These are phyloP conservation scores for Conidiobolus incongruus DNA, from an alignment of 371 early-diverging fungal genomes.

Conservation along the genomic window DNA sequence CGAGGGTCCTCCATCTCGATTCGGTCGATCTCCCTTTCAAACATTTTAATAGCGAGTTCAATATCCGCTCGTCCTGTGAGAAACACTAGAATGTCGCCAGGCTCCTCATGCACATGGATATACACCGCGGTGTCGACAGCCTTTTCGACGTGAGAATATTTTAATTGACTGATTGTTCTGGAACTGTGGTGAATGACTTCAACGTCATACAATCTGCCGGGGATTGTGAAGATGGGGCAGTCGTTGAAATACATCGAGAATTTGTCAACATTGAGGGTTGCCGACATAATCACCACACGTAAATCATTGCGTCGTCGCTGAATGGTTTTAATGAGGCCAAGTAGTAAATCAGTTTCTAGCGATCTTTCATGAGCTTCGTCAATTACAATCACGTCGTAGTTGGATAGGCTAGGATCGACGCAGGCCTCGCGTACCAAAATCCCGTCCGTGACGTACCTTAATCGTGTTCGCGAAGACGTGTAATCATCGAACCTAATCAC, in stretches of 20 bases:
- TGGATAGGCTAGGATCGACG: slow-evolving; percentile 24
- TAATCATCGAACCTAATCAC: slow-evolving; percentile 63
- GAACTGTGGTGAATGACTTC: slow-evolving; percentile 27
- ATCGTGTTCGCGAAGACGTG: slow-evolving; percentile 27
- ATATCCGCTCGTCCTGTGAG: slow-evolving; percentile 85
- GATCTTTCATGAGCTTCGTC: slow-evolving; percentile 95
- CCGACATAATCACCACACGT: slow-evolving; percentile 8
- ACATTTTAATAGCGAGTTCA: slow-evolving; percentile 35
- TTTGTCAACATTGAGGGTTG: slow-evolving; percentile 18
- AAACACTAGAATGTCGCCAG: slow-evolving; percentile 70
- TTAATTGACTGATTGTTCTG: slow-evolving; percentile 21
- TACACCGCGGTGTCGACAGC: slow-evolving; percentile 55
- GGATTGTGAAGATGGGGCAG: slow-evolving; percentile 67
- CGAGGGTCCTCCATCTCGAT: slow-evolving; percentile 15
- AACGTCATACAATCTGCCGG: slow-evolving; percentile 61
- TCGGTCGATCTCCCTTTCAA: slow-evolving; percentile 16
- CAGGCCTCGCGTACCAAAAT: slow-evolving; percentile 59
- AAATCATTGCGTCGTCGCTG: slow-evolving; percentile 11
- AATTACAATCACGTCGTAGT: slow-evolving; percentile 53
- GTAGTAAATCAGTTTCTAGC: slow-evolving; percentile 77
- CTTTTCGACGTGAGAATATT: slow-evolving; percentile 36
- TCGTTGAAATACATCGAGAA: slow-evolving; percentile 44
- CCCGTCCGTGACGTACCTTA: slow-evolving; percentile 86
- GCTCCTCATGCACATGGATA: slow-evolving; percentile 42
- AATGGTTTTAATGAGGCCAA: slow-evolving; percentile 56